Evolutionary conservation across 208 protist genomes (phyloP), one percentile per base, ranked within the genome.

Genomic region (Acanthamoeba royreba): DNA sequence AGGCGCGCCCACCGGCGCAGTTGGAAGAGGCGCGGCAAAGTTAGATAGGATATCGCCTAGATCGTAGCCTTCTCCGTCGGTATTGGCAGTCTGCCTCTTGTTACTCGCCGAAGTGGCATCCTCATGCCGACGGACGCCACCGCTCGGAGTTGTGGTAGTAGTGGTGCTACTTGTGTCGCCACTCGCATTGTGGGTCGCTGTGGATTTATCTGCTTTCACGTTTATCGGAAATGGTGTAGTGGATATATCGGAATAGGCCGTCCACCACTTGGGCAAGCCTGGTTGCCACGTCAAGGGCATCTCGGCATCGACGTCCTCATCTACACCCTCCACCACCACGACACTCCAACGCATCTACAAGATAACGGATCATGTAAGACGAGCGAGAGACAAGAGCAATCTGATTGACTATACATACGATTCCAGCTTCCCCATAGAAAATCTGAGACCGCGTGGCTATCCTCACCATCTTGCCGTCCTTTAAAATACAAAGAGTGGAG

Each of bases 221-320:
- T n/a, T n/a, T n/a, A 53, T 13, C 40, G 74, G 74, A 19, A 53
- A 45, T 25, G 74, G 43, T 3, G 43, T 85, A 17, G 11, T 66
- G 25, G 19, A 28, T 5, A 25, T 66, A 28, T 25, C 33, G 11
- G 74, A 25, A 33, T 85, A 85, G 74, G 74, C 43, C 8, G 74
- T 55, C 74, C 74, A 85, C 74, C 74, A 85, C 74, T 85, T 85
- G 74, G 74, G 74, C 74, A 85, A 31, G 42, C 74, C 74, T 28
- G 74, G 74, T 25, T 40, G 43, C 74, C 74, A 85, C 17, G 74
- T 85, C 74, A 85, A 55, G 55, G 55, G 55, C 42, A 17, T 31
- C 15, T 85, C 74, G 0, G 25, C 38, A 22, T 7, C 19, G 1
- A 45, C 43, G 9, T 19, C 74, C 11, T 85, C 74, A 22, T 85